phyloP scores from a whole-genome alignment of 2,329 filamentous ascomycete species.

The Trichothecium sympodiale region DNA sequence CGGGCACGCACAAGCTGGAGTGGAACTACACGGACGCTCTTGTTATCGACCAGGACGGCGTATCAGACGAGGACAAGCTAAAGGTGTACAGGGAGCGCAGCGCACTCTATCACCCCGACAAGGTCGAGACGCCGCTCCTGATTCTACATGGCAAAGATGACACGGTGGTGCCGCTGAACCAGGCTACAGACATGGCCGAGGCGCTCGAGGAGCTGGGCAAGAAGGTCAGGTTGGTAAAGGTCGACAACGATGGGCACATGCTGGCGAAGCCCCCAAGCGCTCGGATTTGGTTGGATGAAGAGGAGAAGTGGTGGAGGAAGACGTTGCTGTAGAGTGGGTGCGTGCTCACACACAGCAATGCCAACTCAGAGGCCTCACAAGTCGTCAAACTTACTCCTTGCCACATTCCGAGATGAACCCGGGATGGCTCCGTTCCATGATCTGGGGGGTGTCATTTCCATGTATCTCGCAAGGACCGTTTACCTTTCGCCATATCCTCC shows the following conservation, averaged over 20 bases:
- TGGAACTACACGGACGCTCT: constrained; percentile 36
- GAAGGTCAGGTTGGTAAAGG: constrained; percentile 34
- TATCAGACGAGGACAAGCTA: constrained; percentile 24
- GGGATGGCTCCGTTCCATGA: too few relatives aligned
- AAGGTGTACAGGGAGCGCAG: constrained; percentile 33
- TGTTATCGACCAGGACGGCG: constrained; percentile 21
- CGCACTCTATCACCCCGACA: constrained; percentile 34
- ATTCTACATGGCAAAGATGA: constrained; percentile 46
- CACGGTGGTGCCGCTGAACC: constrained; percentile 45
- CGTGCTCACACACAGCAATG: too few relatives aligned
- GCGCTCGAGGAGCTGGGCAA: constrained; percentile 28
- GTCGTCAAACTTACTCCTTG: too few relatives aligned
- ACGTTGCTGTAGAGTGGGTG: constrained; percentile 16
- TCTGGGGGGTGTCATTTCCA: too few relatives aligned
- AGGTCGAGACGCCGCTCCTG: constrained; percentile 37
- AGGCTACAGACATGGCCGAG: constrained; percentile 40
- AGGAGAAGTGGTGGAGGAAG: constrained; percentile 35
- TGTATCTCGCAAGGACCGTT: too few relatives aligned
- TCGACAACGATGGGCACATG: constrained; percentile 39
- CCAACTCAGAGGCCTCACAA: too few relatives aligned
- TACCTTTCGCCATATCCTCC: too few relatives aligned
- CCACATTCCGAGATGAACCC: too few relatives aligned
- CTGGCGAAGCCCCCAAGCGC: constrained; percentile 29
- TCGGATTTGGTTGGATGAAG: constrained; percentile 27
- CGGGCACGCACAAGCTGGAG: constrained; percentile 46